Evolutionary conservation across 2,329 filamentous ascomycete genomes (phyloP).

Genomic region (Scedosporium aurantiacum): DNA sequence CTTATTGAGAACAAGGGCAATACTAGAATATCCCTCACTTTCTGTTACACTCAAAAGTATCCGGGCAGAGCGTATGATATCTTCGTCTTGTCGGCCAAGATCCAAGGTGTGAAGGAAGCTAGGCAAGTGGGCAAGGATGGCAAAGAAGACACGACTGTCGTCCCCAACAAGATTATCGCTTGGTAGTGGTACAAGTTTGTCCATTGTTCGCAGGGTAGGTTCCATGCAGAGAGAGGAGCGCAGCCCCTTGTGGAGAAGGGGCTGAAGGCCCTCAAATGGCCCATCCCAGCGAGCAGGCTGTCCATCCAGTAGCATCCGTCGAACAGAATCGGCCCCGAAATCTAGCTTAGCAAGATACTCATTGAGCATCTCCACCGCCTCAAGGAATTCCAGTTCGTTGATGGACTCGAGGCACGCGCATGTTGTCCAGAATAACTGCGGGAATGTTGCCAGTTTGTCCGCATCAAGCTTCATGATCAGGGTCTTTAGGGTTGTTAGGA

Average conservation of each 20-base stretch:
- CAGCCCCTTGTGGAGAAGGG: constrained; percentile 80
- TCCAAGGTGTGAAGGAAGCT: constrained; percentile 75
- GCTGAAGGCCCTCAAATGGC: constrained; percentile 73
- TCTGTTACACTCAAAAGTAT: constrained; percentile 64
- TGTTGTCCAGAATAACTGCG: constrained; percentile 95
- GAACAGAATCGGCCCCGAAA: constrained; percentile 56
- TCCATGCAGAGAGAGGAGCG: constrained; percentile 77
- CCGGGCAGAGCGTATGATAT: constrained; percentile 52
- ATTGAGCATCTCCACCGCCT: constrained; percentile 84
- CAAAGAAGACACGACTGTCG: constrained; percentile 71
- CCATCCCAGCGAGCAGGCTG: constrained; percentile 84
- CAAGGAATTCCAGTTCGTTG: constrained; percentile 88
- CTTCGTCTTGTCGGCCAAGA: constrained; percentile 41
- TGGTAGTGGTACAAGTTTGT: constrained; percentile 68
- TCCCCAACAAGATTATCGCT: constrained; percentile 73
- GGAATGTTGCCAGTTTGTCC: constrained; percentile 74
- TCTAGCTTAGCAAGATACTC: constrained; percentile 77
- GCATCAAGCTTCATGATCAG: constrained; percentile 78
- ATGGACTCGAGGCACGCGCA: constrained; percentile 95
- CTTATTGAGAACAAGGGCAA: constrained; percentile 58
- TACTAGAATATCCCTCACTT: constrained; percentile 53
- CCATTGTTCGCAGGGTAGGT: constrained; percentile 63
- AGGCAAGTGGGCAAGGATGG: constrained; percentile 84
- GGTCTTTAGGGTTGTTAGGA: constrained; percentile 83
- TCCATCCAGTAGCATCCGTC: constrained; percentile 61